Percentiles rank a stretch among this genome's conserved stretches.
phyloP scores from a whole-genome alignment of 805 yeast genomes.

The Metschnikowia proteae region DNA sequence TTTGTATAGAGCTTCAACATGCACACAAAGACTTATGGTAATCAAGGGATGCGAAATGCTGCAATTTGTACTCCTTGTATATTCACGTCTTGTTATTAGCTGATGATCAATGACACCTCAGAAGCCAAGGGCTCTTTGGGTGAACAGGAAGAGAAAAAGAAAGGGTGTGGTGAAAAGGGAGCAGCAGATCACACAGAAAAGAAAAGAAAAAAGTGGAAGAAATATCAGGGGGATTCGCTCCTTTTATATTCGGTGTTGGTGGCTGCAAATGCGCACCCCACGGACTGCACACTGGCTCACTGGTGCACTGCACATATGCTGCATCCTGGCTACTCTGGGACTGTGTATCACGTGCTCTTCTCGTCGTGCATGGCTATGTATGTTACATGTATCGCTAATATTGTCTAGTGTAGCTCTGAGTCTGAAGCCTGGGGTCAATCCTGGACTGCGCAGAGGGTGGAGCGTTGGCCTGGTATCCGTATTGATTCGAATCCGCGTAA shows the following conservation, averaged over 20 bases:
- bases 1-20: neutral
- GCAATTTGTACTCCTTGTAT: neutral
- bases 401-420: conserved; percentile 5
- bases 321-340: neutral
- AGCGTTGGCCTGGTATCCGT: conserved; percentile 3
- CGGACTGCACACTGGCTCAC: neutral
- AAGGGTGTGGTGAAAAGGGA: no score
- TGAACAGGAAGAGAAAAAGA: no score
- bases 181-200: neutral
- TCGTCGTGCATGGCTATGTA: no score
- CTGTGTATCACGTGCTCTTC: neutral
- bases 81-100: no score
- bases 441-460: neutral
- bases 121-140: no score
- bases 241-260: neutral
- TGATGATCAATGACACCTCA: no score
- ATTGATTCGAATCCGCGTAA: conserved; percentile 1
- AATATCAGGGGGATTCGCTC: neutral
- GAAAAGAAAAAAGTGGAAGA: neutral
- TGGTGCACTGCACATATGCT: neutral
- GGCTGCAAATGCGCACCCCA: neutral
- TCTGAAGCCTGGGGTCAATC: neutral
- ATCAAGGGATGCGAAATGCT: neutral
- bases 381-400: neutral
- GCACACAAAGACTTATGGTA: no score